Base-by-base conservation (phyloP, 2,329 filamentous ascomycete genomes). In the Claviceps lovelessii region DNA sequence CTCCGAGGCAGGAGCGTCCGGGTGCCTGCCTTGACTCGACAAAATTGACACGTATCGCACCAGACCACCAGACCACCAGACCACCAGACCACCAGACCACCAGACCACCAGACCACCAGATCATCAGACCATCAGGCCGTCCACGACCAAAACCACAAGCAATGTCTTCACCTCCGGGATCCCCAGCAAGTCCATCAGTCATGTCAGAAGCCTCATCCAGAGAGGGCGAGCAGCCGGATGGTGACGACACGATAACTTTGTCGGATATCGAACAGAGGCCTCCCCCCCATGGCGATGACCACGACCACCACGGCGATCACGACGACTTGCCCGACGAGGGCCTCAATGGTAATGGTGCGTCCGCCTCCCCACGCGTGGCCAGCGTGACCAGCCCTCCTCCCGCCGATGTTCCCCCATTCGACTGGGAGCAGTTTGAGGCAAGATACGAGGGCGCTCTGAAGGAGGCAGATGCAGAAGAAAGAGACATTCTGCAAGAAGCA, bases 371-470 rank as follows among this genome's bases (percentile, higher is more conserved):
- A 10, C 41, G 13, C 33, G 35, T 17, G n/a, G 33, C 23, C n/a
- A 72, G 9, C 33, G 45, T 10, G n/a, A 44, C 23, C n/a, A 72
- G 71, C 61, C 77, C 56, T 35, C 56, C 78, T 1, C 75, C 77
- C 0, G 75, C 75, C 19, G 69, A 71, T 53, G 70, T 88, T 57
- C 69, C 72, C 54, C 70, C 63, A 0, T 89, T 87, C 63, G 81
- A 90, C 68, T 95, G 90, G 90, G 74, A 83, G 3, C 78, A 84
- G n/a, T 83, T 95, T 37, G 77, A 90, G 67, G 65, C 72, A 1
- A 79, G 81, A 46, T 95, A 90, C 61, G 76, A 84, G 56, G 71
- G 78, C 53, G 81, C 81, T 19, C 78, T 95, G 61, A 69, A 73
- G 15, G 75, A 83, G 45, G 79, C 84, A 39, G 77, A 83, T 52